Evolutionary conservation across 1,284 basidiomycete genomes (phyloP).

Genomic region (Ustilago trichophora): DNA sequence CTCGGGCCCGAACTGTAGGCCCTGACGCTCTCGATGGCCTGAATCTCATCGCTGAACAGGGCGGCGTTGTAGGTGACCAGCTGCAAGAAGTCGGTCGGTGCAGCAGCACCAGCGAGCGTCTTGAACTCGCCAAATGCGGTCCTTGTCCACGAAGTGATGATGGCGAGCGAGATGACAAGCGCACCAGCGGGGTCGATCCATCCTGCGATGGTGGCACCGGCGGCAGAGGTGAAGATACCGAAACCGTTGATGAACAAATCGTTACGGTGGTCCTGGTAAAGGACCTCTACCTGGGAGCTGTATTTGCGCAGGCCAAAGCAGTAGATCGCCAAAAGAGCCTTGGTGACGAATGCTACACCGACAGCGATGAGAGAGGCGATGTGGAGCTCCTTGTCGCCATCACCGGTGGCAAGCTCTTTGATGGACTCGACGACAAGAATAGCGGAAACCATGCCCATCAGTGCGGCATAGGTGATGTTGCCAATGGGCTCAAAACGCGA

Average conservation of each 20-base stretch:
- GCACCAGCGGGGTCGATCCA: conserved; percentile 86
- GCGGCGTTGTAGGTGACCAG: conserved; percentile 85
- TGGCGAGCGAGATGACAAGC: conserved; percentile 76
- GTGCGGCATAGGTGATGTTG: conserved; percentile 73
- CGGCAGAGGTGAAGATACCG: conserved; percentile 89
- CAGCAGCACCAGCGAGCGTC: conserved; percentile 87
- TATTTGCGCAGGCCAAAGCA: conserved; percentile 80
- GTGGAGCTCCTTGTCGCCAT: conserved; percentile 76
- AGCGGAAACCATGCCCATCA: conserved; percentile 85
- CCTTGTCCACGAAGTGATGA: conserved; percentile 79
- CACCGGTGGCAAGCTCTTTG: conserved; percentile 75
- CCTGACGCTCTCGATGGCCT: conserved; percentile 78
- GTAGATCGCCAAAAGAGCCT: conserved; percentile 85
- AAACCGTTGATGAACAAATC: conserved; percentile 70
- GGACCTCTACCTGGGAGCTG: conserved; percentile 87
- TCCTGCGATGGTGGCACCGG: conserved; percentile 85
- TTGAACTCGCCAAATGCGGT: conserved; percentile 75
- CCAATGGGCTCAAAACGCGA: conserved; percentile 80
- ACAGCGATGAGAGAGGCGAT: conserved; percentile 84
- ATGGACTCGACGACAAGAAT: conserved; percentile 86
- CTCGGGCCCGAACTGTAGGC: conserved; percentile 71
- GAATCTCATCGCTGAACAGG: conserved; percentile 78
- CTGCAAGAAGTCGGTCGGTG: conserved; percentile 87
- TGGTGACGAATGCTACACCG: conserved; percentile 81
- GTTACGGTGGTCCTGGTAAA: conserved; percentile 92